These are phyloP conservation scores for Sporobolus alterniflorus DNA, from an alignment of 202 grass and related monocot genomes.

Conservation along the genomic window DNA sequence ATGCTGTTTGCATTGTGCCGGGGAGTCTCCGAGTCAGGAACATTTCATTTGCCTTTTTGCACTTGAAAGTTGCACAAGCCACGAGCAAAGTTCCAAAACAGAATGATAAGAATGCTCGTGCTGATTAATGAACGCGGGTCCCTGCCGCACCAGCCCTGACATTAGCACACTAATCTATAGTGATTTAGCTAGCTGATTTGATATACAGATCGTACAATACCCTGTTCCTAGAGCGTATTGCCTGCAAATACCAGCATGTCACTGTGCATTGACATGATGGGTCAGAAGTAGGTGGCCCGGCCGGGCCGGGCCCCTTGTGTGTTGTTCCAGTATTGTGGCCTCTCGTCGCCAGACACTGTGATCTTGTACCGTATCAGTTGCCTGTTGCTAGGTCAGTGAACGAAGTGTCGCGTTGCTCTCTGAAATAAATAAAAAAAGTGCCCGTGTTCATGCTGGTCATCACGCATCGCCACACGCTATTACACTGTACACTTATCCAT, in stretches of 20 bases:
- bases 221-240: too few relatives aligned
- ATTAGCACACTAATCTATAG: neutral
- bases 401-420: neutral
- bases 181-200: neutral
- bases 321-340: neutral
- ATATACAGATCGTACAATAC: too few relatives aligned
- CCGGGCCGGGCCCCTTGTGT: neutral
- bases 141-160: neutral
- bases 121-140: neutral
- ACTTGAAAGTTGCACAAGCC: neutral
- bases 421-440: too few relatives aligned
- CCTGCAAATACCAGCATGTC: neutral
- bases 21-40: neutral
- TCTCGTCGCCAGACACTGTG: neutral
- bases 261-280: slow-evolving; percentile 19
- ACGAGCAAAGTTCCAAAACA: neutral
- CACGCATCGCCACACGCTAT: neutral
- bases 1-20: neutral
- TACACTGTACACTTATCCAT: neutral
- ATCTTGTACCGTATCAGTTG: neutral
- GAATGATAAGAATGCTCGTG: neutral
- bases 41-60: neutral
- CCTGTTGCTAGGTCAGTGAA: neutral
- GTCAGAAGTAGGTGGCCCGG: slow-evolving; percentile 5
- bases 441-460: neutral